Percentiles rank a stretch among this genome's conserved stretches.
Evolutionary conservation across 208 protist genomes (phyloP).

Genomic region (Wallacemonas collosoma): DNA sequence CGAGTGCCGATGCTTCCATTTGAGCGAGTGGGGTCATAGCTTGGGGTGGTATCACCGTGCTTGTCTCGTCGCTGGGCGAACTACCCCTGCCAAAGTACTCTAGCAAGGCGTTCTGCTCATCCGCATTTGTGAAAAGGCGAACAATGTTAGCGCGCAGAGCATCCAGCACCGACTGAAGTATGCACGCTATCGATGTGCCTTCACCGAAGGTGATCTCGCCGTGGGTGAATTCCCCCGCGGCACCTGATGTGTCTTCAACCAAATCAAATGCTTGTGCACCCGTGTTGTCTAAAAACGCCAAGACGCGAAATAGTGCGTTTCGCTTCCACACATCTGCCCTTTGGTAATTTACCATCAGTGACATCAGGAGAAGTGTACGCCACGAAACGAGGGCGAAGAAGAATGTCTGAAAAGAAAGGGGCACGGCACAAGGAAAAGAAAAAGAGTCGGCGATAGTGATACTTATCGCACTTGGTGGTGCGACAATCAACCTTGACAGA

Average conservation of each 20-base stretch:
- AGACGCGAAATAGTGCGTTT: constrained; percentile 73
- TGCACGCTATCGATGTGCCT: constrained; percentile 35
- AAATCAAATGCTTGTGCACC: constrained; percentile 68
- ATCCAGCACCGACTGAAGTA: constrained; percentile 48
- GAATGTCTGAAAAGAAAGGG: no score
- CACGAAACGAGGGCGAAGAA: no score
- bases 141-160: constrained; percentile 52
- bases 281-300: constrained; percentile 86
- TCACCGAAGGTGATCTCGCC: constrained; percentile 34
- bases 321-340: constrained; percentile 29
- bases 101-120: constrained; percentile 46
- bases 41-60: not conserved
- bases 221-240: constrained; percentile 47
- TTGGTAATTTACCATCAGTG: not conserved
- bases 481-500: no score
- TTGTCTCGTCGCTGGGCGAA: not conserved
- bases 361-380: no score
- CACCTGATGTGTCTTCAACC: constrained; percentile 19
- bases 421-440: no score
- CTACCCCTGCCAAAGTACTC: constrained; percentile 32
- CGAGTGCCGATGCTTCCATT: constrained; percentile 3
- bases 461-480: no score
- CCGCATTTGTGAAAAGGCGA: constrained; percentile 43
- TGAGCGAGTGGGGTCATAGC: constrained; percentile 6
- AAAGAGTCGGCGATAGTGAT: no score